phyloP scores from a whole-genome alignment of 1,284 basidiomycete species.

The Trichosporon coremiiforme region DNA sequence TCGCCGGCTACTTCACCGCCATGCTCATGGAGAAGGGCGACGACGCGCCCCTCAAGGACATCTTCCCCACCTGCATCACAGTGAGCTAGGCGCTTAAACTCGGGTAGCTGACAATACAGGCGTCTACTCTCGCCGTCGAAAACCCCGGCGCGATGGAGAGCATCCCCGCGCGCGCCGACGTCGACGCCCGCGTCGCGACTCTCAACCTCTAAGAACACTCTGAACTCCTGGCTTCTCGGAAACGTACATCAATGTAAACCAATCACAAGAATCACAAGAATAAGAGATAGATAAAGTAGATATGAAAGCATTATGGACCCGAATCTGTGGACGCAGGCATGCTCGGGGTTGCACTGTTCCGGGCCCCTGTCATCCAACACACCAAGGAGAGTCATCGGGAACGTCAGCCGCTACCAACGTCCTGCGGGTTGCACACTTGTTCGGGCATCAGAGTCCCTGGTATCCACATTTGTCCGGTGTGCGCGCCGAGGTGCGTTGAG shows the following conservation, averaged over 20 bases:
- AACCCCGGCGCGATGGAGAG: slow-evolving; percentile 34
- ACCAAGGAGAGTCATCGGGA: background rate
- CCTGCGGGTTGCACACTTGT: background rate
- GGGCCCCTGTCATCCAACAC: too few species aligned
- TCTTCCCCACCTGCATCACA: slow-evolving; percentile 28
- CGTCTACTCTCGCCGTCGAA: slow-evolving; percentile 29
- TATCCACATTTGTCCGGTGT: background rate
- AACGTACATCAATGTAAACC: slow-evolving; percentile 2
- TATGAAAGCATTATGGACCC: background rate
- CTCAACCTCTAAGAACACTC: slow-evolving; percentile 2
- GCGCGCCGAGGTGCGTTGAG: too few species aligned
- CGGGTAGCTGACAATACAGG: slow-evolving; percentile 22
- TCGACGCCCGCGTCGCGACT: slow-evolving; percentile 26
- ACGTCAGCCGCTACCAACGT: too few species aligned
- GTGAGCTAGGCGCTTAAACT: slow-evolving; percentile 7
- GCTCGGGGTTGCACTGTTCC: background rate
- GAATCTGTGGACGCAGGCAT: background rate
- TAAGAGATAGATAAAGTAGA: background rate
- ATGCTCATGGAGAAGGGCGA: slow-evolving; percentile 46
- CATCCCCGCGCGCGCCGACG: slow-evolving; percentile 28
- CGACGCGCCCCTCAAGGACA: slow-evolving; percentile 24
- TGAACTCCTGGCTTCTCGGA: background rate
- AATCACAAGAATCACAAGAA: background rate
- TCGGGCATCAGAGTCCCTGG: background rate
- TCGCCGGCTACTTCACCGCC: slow-evolving; percentile 55